Base-by-base conservation (phyloP, 2,329 filamentous ascomycete genomes). In the Didymella keratinophila region DNA sequence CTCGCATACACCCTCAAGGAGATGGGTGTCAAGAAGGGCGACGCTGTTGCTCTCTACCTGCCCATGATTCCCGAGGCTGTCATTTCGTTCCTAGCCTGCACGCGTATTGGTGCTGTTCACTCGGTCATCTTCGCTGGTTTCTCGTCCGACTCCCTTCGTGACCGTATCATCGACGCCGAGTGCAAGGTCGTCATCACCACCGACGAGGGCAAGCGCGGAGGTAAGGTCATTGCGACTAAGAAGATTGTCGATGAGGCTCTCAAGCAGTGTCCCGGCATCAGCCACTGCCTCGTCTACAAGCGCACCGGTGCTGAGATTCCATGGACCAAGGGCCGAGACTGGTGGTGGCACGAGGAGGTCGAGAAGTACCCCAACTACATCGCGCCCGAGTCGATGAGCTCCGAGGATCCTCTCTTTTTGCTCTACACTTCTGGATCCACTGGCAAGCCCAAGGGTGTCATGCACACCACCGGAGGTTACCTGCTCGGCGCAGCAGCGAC, bases 21-120 rank as follows among this genome's bases (percentile, higher is more conserved):
- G 81, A 95, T 97, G 87, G 95, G 95, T 63, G 94, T 99, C 60
- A 88, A 90, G 82, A 98, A 97, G 84, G 95, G 95, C 55, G 95
- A 99, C 80, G 97, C 93, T 4, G 93, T 99, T 56, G 95, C 93
- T 63, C 91, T 99, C 67, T 99, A 99, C 83, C 82, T 99, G 65
- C 95, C 95, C 77, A 99, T 99, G 95, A 97, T 99, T 78, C 95
- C 95, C 55, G 94, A 99, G 80, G 95, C 95, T 7, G 72, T 99
- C 58, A 84, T 99, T 71, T 90, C 95, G 52, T 91, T 99, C 78
- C 84, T 99, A 56, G 95, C 95, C 61, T 96, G 93, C 78, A 82
- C 89, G 36, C 92, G 95, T 75, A 96, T 99, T 69, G 95, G 95
- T 62, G 95, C 95, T 39, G 86, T 99, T 4, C 95, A 99, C 86